Evolutionary conservation across 106 monocot species (phyloP).

Genomic region (Dendrobium catenatum): DNA sequence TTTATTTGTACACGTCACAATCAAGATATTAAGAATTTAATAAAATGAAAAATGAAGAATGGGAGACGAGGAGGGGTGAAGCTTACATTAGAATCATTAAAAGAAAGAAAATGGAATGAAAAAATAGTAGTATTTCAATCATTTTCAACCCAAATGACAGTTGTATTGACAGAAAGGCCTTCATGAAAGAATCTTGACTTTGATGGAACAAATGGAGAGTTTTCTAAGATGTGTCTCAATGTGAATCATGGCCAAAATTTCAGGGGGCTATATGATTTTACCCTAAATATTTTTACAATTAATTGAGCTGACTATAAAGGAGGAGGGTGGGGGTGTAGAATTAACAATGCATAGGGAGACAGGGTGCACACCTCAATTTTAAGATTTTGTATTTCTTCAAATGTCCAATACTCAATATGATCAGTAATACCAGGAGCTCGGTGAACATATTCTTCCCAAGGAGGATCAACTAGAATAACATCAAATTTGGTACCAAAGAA

Average conservation of each 20-base stretch:
- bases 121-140: neutral
- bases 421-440: slow-evolving; percentile 94
- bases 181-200: neutral
- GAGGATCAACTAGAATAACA: slow-evolving; percentile 99
- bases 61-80: neutral
- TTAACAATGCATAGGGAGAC: neutral
- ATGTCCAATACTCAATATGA: slow-evolving; percentile 85
- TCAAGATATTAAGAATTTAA: neutral
- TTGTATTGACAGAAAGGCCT: neutral
- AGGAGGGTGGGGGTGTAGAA: neutral
- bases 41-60: neutral
- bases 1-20: neutral
- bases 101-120: neutral
- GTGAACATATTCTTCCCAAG: slow-evolving; percentile 99
- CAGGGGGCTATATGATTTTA: no score
- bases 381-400: slow-evolving; percentile 91
- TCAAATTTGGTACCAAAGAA: slow-evolving; percentile 98
- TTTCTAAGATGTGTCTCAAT: neutral
- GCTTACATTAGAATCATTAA: neutral
- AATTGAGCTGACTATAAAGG: neutral
- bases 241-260: neutral
- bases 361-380: slow-evolving; percentile 43
- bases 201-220: neutral
- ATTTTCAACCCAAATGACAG: neutral
- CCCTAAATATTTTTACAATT: neutral